Percentiles rank a stretch among this genome's conserved stretches.
phyloP scores from a whole-genome alignment of 257 asterid species.

The Lycium barbarum region DNA sequence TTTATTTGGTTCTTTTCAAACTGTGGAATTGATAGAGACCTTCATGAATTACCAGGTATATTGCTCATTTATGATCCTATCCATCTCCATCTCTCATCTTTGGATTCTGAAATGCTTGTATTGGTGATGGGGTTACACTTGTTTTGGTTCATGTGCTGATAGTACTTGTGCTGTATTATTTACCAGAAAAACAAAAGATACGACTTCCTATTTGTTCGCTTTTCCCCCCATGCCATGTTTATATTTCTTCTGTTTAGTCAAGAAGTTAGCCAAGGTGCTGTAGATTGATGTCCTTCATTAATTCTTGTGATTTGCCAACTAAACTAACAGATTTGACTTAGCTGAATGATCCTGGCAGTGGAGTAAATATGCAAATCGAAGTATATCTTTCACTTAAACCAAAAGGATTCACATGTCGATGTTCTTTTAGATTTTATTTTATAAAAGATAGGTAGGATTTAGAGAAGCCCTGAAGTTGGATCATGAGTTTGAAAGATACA shows the following conservation, averaged over 20 bases:
- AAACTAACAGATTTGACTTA: no score
- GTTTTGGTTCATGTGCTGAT: conserved; percentile 6
- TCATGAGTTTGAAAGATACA: no score
- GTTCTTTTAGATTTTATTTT: no score
- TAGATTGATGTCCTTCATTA: not conserved
- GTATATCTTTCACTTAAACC: no score
- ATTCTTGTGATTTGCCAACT: no score
- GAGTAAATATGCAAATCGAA: no score
- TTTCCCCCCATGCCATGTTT: not conserved
- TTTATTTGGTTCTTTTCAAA: conserved; percentile 89
- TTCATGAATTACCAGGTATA: conserved; percentile 96
- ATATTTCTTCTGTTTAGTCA: not conserved
- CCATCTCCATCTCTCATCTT: not conserved
- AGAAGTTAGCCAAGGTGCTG: not conserved
- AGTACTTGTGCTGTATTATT: not conserved
- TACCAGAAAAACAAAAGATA: not conserved
- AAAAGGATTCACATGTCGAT: no score
- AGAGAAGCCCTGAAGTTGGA: no score
- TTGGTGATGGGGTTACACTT: not conserved
- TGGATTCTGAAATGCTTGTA: not conserved
- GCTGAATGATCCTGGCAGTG: no score
- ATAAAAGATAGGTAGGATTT: no score
- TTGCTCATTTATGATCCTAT: not conserved
- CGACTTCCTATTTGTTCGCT: not conserved
- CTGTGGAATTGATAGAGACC: conserved; percentile 90